Evolutionary conservation across 768 basidiomycete species (phyloP), one percentile per base, ranked within the genome.

Genomic region (Pleurotus tuoliensis): DNA sequence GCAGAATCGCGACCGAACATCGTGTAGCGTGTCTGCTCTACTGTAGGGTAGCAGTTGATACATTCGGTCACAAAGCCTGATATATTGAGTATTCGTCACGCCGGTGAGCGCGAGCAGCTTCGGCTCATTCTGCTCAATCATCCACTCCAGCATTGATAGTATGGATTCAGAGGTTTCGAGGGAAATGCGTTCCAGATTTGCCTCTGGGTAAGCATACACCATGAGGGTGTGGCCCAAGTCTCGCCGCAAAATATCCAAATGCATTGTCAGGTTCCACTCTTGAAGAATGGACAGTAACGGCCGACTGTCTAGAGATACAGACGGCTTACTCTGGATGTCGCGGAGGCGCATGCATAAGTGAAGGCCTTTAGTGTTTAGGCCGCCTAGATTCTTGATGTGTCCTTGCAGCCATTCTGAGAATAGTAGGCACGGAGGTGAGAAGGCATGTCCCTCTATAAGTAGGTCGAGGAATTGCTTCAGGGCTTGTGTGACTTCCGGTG

Each of bases 111-210:
- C 75, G n/a, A 66, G 67, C 15, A 81, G 71, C 41, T 75, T 76
- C 46, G 73, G 64, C 5, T 76, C 71, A 4, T 71, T 71, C 44
- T 80, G 78, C 3, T 72, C 66, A 11, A 73, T 62, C n/a, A 86
- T 71, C 84, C 86, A 88, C 53, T 76, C 71, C n/a, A 88, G 71
- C 1, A 82, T 69, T 3, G 73, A 66, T 15, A 84, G 63, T 7
- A 77, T 58, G 5, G 63, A 64, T 20, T 73, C 72, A 12, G 81
- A 75, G 1, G 64, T 70, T 16, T 75, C 72, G 39, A 62, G 56
- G 47, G 75, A 71, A 16, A 82, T 49, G 4, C 62, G 61, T 27
- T 66, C 59, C 16, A 46, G 40, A 7, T 37, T n/a, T 7, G 40
- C n/a, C 30, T 61, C 57, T 11, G 60, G 56, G 30, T 69, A 63